Evolutionary conservation across 257 asterid genomes (phyloP), one percentile per base, ranked within the genome.

Genomic region (Lantana camara): DNA sequence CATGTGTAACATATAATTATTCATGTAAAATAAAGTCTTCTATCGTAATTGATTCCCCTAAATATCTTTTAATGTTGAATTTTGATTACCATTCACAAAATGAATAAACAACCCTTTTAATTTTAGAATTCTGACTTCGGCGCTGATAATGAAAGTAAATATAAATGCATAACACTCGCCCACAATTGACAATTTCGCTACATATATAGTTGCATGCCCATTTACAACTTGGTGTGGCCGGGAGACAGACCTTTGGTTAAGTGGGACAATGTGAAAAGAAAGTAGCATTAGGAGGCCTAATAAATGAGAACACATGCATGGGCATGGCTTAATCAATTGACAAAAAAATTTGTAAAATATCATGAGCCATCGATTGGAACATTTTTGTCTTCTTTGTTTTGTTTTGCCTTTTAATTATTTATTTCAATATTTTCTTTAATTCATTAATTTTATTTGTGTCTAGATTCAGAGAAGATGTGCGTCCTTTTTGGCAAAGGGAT

Each of bases 241-340:
- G 44, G 46, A 45, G 7, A 2, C 11, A 60, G 15, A 24, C 8
- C 12, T 15, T 22, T 41, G 49, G 16, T 14, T 54, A 34, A 41
- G 63, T 53, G 69, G 69, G 72, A 57, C 66, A 73, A 41, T 59
- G 73, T 73, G 62, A 68, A 69, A 52, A 4, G 60, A 41, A 60
- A 64, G 24, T 52, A 34, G 40, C 23, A 35, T 10, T 37, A 20
- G 29, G 44, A 9, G 77, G 63, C 48, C 59, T 38, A 68, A 76
- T 81, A 79, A 83, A 80, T 81, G 78, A 70, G 58, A 67, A 66
- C 86, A 77, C 84, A 73, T 79, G 88, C 54, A 62, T 52, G 68
- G 56, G 56, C 5, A 27, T 27, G n/a, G n/a, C n/a, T 73, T 63
- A 23, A 38, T 22, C 3, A 14, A 53, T 65, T 66, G 67, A 35